Conservation (phyloP, 2,329 filamentous ascomycete species). For the Monosporascus sp. region DNA sequence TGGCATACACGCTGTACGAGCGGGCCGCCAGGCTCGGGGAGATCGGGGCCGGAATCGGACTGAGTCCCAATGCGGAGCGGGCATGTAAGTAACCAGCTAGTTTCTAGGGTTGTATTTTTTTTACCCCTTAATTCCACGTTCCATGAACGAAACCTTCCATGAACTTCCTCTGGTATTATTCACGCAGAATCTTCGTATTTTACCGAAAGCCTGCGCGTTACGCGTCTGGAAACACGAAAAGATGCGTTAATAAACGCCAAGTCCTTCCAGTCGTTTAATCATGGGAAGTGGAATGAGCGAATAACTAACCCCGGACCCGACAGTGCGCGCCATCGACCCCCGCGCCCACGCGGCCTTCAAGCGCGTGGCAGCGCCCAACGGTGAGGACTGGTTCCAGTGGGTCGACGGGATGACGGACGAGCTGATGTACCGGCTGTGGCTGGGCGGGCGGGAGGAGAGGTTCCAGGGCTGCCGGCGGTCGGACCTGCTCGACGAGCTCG, state of each 20-base stretch:
- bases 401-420: conserved; percentile 29
- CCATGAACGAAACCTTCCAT: too few species aligned
- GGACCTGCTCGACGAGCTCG: conserved; percentile 35
- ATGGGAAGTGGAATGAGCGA: too few species aligned
- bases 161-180: too few species aligned
- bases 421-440: conserved; percentile 27
- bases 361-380: conserved; percentile 26
- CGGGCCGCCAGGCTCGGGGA: conserved; percentile 27
- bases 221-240: too few species aligned
- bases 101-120: too few species aligned
- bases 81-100: conserved; percentile 6
- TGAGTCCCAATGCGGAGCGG: conserved; percentile 28
- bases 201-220: too few species aligned
- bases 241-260: too few species aligned
- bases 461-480: conserved; percentile 36
- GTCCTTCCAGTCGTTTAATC: too few species aligned
- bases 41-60: conserved; percentile 32
- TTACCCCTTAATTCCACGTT: too few species aligned
- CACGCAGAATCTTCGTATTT: too few species aligned
- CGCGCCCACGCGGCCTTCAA: conserved; percentile 33
- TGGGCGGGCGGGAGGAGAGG: conserved; percentile 24
- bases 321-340: conserved; percentile 20
- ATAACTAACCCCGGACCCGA: too few species aligned
- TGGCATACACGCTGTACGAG: conserved; percentile 31
- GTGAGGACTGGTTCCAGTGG: conserved; percentile 39